Percentiles rank a stretch among this genome's conserved stretches.
Evolutionary conservation across 257 asterid genomes (phyloP).

Genomic region (Solanum clarkiae): DNA sequence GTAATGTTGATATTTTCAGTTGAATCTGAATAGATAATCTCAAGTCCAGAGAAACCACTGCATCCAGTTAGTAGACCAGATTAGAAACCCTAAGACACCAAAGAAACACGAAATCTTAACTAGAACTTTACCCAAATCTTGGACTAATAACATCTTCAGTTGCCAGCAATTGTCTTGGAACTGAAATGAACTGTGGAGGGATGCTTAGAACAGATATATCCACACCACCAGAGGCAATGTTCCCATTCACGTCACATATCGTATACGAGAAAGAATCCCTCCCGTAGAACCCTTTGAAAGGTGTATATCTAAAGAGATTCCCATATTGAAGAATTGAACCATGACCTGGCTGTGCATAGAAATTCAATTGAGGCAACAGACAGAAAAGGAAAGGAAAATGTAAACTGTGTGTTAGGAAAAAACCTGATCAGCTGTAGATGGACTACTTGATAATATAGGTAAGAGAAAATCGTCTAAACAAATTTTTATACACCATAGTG

Average conservation of each 20-base stretch:
- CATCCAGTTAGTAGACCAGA: constrained; percentile 4
- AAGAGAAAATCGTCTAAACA: neutral
- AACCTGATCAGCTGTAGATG: neutral
- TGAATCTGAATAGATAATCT: constrained; percentile 48
- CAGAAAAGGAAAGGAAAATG: neutral
- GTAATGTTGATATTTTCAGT: constrained; percentile 49
- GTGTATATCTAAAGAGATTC: constrained; percentile 61
- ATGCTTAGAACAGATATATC: constrained; percentile 48
- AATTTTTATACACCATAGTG: neutral
- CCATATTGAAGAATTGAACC: constrained; percentile 67
- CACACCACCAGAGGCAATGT: constrained; percentile 62
- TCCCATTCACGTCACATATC: constrained; percentile 55
- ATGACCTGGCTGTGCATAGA: constrained; percentile 45
- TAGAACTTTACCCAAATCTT: constrained; percentile 45
- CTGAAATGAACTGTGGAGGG: constrained; percentile 66
- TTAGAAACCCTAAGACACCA: neutral
- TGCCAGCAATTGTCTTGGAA: constrained; percentile 58
- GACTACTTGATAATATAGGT: neutral
- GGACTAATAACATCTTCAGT: constrained; percentile 68
- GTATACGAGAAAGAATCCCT: constrained; percentile 60
- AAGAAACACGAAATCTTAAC: neutral
- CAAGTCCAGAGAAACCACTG: constrained; percentile 85
- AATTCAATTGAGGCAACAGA: neutral
- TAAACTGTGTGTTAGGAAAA: neutral
- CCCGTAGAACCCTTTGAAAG: constrained; percentile 62